Conservation (phyloP, 768 basidiomycete species). For the Scleroderma bovista region DNA sequence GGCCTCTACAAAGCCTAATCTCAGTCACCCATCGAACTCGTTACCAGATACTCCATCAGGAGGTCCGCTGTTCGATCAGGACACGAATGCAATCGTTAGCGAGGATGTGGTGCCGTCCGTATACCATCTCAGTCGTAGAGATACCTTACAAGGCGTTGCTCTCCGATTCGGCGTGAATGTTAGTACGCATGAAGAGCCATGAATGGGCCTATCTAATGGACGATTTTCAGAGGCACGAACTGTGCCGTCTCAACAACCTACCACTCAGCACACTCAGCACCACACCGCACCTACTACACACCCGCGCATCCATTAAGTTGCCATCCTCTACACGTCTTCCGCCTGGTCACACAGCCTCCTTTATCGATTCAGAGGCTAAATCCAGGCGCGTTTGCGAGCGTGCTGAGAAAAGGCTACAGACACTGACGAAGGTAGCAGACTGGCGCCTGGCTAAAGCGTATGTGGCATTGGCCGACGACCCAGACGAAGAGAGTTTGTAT, state of each 20-base stretch:
- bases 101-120: constrained; percentile 22
- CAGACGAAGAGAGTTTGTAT: constrained; percentile 16
- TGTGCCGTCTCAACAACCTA: constrained; percentile 64
- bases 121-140: constrained; percentile 51
- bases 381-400: constrained; percentile 44
- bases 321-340: constrained; percentile 36
- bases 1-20: background rate
- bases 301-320: constrained; percentile 50
- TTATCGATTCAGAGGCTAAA: constrained; percentile 33
- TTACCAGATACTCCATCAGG: background rate
- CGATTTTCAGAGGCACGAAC: constrained; percentile 41
- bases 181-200: constrained; percentile 1
- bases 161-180: constrained; percentile 59
- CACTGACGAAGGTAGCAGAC: constrained; percentile 65
- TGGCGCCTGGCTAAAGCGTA: constrained; percentile 63
- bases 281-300: constrained; percentile 71
- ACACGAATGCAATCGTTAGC: background rate
- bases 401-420: constrained; percentile 57
- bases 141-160: constrained; percentile 62
- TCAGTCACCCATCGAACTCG: background rate
- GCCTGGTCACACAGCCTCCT: constrained; percentile 15
- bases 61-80: background rate
- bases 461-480: constrained; percentile 54
- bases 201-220: background rate
- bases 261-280: constrained; percentile 60